Base-by-base conservation (phyloP, 192 early-diverging fungal genomes). In the Gryganskiella cystojenkinii region DNA sequence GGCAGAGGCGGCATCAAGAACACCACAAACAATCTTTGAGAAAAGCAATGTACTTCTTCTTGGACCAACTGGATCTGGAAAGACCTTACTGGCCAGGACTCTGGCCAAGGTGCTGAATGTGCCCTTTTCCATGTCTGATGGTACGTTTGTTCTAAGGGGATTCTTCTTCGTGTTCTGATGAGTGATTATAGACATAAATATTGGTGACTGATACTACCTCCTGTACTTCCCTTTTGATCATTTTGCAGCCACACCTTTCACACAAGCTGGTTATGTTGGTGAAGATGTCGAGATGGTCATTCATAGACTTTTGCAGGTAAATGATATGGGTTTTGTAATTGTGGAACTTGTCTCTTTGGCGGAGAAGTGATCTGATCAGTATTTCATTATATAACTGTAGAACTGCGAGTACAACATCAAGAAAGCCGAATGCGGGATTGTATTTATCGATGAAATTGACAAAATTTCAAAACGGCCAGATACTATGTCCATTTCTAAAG, bases 381-480 rank as follows among this genome's bases (percentile, higher is more conserved):
- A n/a, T n/a, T n/a, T n/a, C n/a, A n/a, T n/a, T n/a, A n/a, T n/a
- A n/a, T n/a, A n/a, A n/a, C n/a, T n/a, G n/a, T 61, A 88, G 86
- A 92, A 88, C 72, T 92, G 93, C 54, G 93, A 96, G 62, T 96
- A 93, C 61, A 91, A 96, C 57, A 92, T 96, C 43, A 86, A 88
- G 34, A 89, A 89, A 25, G 95, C 95, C 7, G 92, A 96, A 70
- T 87, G 88, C 14, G 95, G 95, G 0, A 94, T 96, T 55, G 89
- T 96, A 20, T 96, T 95, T 84, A 95, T 96, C 61, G 95, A 96
- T 63, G 95, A 96, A 73, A 94, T 96, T 60, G 95, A 96, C 85
- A 96, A 96, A 82, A 93, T 96, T 60, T 89, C 95, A 8, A 83
- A 91, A 56, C 84, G 92, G 56, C 88, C 92, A 0, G 94, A 96